Base-by-base conservation (phyloP, 257 asterid genomes). In the Mentha longifolia region DNA sequence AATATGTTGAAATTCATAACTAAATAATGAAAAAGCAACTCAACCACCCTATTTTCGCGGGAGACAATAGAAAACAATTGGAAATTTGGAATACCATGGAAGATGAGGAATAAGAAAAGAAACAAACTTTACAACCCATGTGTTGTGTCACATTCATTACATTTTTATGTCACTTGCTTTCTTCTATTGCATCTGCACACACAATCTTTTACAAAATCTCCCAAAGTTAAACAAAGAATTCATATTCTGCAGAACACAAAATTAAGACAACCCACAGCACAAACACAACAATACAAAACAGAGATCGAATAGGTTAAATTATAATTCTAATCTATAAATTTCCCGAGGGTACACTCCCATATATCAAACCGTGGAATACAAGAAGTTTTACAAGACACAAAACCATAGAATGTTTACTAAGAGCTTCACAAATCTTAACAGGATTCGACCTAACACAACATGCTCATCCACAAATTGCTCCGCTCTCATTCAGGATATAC, bases 321-420 rank as follows among this genome's bases (percentile, higher is more conserved):
- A 16, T 68, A 66, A 50, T 31, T 30, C 60, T 30, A 61, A 58
- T 68, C 51, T 69, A 61, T 35, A 5, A 4, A 4, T 35, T 35
- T 79, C 82, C 79, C 64, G 33, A 74, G 9, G 76, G 25, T 71
- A 77, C 28, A 79, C 57, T 8, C 30, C 65, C 62, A 13, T 35
- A 16, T 7, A 33, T 7, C n/a, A 33, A 60, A n/a, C 65, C 5
- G 22, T 31, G 13, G 7, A 41, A 33, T 17, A 49, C 22, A 76
- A 70, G 63, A 76, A 59, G 76, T 67, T 61, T 74, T 64, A 71
- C 69, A 69, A 56, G 70, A 74, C 31, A 62, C 37, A 65, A 60
- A 63, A 12, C 52, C 62, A 13, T 16, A 25, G 33, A 14, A 41
- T 47, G 30, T 60, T 46, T 46, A 59, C 61, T 17, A 45, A 72